Conservation (phyloP, 192 early-diverging fungal species). For the Entomortierella beljakovae region DNA sequence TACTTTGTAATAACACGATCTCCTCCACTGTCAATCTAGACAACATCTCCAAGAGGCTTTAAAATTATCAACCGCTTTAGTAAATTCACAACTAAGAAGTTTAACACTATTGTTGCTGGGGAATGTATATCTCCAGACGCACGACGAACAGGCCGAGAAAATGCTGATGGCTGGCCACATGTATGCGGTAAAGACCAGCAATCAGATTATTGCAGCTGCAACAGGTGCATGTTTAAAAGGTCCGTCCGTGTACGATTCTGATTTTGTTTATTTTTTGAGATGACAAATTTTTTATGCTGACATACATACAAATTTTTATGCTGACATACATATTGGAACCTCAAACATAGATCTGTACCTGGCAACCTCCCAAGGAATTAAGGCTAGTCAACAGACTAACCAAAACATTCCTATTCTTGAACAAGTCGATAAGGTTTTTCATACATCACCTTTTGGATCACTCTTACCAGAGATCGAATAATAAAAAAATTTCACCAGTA, state of each 20-base stretch:
- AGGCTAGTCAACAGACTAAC: slow-evolving; percentile 48
- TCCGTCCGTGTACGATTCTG: background rate
- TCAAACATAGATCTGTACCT: slow-evolving; percentile 34
- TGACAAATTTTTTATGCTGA: background rate
- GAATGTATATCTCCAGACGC: slow-evolving; percentile 47
- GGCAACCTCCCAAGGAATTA: slow-evolving; percentile 43
- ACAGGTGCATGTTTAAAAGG: slow-evolving; percentile 50
- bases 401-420: slow-evolving; percentile 31
- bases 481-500: background rate
- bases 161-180: slow-evolving; percentile 50
- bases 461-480: slow-evolving; percentile 11
- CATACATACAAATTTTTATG: background rate
- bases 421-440: slow-evolving; percentile 20
- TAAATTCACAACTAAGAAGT: slow-evolving; percentile 55
- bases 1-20: too few species aligned
- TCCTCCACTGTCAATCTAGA: too few species aligned
- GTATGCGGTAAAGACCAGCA: slow-evolving; percentile 42
- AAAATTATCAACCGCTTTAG: slow-evolving; percentile 33
- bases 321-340: background rate
- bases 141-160: slow-evolving; percentile 61
- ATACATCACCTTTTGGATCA: slow-evolving; percentile 10
- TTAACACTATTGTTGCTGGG: slow-evolving; percentile 53
- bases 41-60: slow-evolving; percentile 58
- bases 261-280: background rate
- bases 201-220: slow-evolving; percentile 28